phyloP scores from a whole-genome alignment of 805 yeast species.

The Candida awuae region DNA sequence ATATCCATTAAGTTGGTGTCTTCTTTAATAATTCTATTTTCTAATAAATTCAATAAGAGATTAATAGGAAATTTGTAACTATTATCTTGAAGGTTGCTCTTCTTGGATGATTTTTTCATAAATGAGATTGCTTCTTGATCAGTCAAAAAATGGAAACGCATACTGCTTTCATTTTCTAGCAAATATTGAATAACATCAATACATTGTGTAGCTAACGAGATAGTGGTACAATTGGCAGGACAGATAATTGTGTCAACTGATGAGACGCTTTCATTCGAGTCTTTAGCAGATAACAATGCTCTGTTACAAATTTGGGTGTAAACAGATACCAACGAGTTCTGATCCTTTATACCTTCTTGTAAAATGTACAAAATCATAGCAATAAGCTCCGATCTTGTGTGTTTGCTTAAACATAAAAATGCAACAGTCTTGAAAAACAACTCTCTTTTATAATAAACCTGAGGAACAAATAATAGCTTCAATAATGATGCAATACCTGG shows the following conservation, averaged over 20 bases:
- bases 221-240: constrained; percentile 60
- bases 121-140: constrained; percentile 60
- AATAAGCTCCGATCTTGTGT: constrained; percentile 67
- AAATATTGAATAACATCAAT: constrained; percentile 67
- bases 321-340: constrained; percentile 50
- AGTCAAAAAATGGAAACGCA: constrained; percentile 66
- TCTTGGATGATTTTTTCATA: constrained; percentile 30
- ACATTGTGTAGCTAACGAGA: constrained; percentile 66
- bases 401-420: constrained; percentile 66
- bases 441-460: constrained; percentile 53
- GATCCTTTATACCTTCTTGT: constrained; percentile 65
- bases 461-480: constrained; percentile 67
- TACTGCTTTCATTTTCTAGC: constrained; percentile 56
- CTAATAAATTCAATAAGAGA: constrained; percentile 52
- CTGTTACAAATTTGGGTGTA: constrained; percentile 49
- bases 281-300: constrained; percentile 25
- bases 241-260: constrained; percentile 7
- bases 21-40: constrained; percentile 54
- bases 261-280: background rate
- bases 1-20: constrained; percentile 72
- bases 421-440: constrained; percentile 57
- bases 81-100: constrained; percentile 32
- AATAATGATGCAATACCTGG: constrained; percentile 67
- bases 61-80: constrained; percentile 66
- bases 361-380: constrained; percentile 59